These are phyloP conservation scores for Betula pendula DNA, from an alignment of 306 rosid genomes.

Conservation along the genomic window DNA sequence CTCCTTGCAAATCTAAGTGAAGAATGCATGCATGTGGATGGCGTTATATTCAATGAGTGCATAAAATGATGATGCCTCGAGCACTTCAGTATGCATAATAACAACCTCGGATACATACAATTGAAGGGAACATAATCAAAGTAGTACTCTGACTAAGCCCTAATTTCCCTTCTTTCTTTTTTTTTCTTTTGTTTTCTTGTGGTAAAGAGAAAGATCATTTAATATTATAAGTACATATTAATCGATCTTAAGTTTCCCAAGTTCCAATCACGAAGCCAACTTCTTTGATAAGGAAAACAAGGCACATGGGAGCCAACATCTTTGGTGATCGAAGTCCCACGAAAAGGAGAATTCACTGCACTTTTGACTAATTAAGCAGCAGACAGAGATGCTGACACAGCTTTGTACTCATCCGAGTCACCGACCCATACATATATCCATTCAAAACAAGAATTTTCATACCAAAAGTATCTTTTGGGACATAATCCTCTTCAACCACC, in stretches of 20 bases:
- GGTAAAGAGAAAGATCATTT: too few species aligned
- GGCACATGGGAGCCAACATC: slow-evolving; percentile 64
- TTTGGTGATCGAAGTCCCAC: slow-evolving; percentile 35
- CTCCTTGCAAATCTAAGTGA: slow-evolving; percentile 24
- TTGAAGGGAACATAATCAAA: slow-evolving; percentile 18
- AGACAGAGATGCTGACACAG: slow-evolving; percentile 46
- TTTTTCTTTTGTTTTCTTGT: neutral
- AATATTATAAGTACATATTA: neutral
- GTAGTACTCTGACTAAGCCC: slow-evolving; percentile 5
- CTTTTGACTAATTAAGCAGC: slow-evolving; percentile 35
- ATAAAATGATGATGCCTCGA: slow-evolving; percentile 18
- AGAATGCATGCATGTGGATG: slow-evolving; percentile 54
- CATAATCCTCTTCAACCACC: slow-evolving; percentile 12
- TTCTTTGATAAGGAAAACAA: slow-evolving; percentile 59
- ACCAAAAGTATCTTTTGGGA: neutral
- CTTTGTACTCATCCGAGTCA: slow-evolving; percentile 52
- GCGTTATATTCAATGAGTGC: slow-evolving; percentile 25
- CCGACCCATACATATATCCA: neutral
- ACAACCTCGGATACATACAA: neutral
- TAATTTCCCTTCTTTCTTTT: neutral
- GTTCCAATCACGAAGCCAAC: slow-evolving; percentile 34
- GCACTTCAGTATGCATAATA: neutral
- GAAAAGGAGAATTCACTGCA: slow-evolving; percentile 21
- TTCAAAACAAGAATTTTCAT: slow-evolving; percentile 22
- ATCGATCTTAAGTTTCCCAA: slow-evolving; percentile 25